Evolutionary conservation across 75 land plant genomes (phyloP), one percentile per base, ranked within the genome.

Genomic region (Cupressus sempervirens): DNA sequence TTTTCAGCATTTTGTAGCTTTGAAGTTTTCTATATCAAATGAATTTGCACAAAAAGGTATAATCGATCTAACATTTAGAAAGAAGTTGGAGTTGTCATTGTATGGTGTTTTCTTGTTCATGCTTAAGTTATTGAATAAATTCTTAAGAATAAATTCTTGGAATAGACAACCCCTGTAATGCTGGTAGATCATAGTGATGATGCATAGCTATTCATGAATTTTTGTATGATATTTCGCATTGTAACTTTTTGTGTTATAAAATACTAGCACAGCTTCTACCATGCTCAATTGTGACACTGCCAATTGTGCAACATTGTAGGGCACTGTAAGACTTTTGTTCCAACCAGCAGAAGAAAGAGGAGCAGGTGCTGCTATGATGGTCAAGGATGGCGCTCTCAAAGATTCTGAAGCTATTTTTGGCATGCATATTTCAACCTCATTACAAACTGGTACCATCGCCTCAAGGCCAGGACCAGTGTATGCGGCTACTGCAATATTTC

Each of bases 271-370:
- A 30, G 30, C 12, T 2, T 72, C 32, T 11, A 32, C 74, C 32
- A 72, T 30, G 35, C 35, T 30, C 32, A 30, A 72, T 32, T 29
- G 32, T 72, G 74, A 32, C 12, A 32, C 73, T 68, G 32, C 0
- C 67, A 12, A 72, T 72, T 72, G 74, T 32, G 15, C n/a, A 72
- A 70, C 74, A 30, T 70, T 70, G 74, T 82, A 91, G 93, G 97
- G 97, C 58, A 94, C 97, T 43, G 97, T 95, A 50, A 89, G 86
- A 83, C 87, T 95, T 76, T 86, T 95, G 76, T 95, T 95, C 81
- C 97, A 95, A 84, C 97, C 97, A 29, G 97, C 91, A 65, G 97
- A 95, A 88, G 98, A 96, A 87, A 96, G 94, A 18, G 90, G 86
- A 56, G 94, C 92, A 12, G 98, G 98, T 76, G 98, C 96, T 8